Base-by-base conservation (phyloP, 2,329 filamentous ascomycete species). In the Podosphaera xanthii region DNA sequence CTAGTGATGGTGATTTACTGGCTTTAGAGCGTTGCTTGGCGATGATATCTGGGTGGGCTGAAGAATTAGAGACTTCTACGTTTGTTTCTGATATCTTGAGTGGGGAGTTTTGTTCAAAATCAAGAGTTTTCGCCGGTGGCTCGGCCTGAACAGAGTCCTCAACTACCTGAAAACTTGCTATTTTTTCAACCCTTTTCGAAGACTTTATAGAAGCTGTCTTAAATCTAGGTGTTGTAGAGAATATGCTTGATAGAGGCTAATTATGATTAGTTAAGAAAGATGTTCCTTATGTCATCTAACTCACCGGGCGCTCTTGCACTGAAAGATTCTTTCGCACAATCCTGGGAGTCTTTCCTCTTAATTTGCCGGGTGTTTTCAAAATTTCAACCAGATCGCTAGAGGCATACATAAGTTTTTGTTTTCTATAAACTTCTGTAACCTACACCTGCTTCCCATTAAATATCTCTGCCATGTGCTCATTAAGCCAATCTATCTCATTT, bases 401-500 rank as follows among this genome's bases (percentile, higher is more conserved):
- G 30, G 6, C 12, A 54, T 35, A 22, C 22, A 31, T 54, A 8
- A 54, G 34, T 36, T 33, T 33, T n/a, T 14, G 6, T 36, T 36
- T n/a, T 97, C 66, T 34, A 34, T 31, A 7, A 36, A 10, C 22
- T 10, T 7, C 14, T 33, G 67, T 66, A 64, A 78, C 85, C 67
- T 80, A 96, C 92, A 89, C 80, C 72, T 90, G 82, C 68, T 89
- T 86, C 66, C 84, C 82, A 67, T 83, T 84, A 70, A 97, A 94
- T 67, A 98, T 87, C 63, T 94, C 88, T 57, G 82, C 81, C 91
- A 98, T 96, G 71, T 98, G 92, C 73, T 97, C 92, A 68, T 98
- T 97, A 66, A 98, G 76, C 92, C 92, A 98, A 70, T 97, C 90
- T 68, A 97, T 75, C 71, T 98, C 92, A 72, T 97, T 94, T 60